Conservation (phyloP, 2,329 filamentous ascomycete genomes). For the Monosporascus sp. region DNA sequence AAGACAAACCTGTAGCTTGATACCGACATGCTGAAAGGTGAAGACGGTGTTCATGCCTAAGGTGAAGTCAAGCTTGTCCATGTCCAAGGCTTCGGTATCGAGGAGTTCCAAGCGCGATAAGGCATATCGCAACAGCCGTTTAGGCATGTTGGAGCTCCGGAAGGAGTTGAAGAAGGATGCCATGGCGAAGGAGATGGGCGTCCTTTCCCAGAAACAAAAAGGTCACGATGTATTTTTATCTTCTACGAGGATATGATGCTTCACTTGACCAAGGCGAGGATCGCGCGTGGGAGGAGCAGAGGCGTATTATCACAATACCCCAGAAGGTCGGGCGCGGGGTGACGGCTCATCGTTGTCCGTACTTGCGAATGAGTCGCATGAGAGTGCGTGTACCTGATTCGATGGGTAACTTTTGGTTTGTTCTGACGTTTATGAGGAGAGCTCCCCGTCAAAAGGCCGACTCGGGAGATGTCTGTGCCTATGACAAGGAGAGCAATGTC, state of each 20-base stretch:
- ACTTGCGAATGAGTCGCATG: slow-evolving; percentile 1
- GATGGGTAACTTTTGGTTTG: neutral
- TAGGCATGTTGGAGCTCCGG: slow-evolving; percentile 70
- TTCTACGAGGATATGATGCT: neutral
- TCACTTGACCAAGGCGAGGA: slow-evolving; percentile 16
- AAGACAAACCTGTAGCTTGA: slow-evolving; percentile 65
- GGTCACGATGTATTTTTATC: neutral
- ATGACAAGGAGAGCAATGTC: neutral
- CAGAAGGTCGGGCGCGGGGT: slow-evolving; percentile 24
- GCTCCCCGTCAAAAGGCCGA: neutral
- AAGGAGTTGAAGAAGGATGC: slow-evolving; percentile 65
- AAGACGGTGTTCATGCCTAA: slow-evolving; percentile 77
- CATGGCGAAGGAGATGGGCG: slow-evolving; percentile 43
- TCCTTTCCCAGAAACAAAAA: too few relatives aligned
- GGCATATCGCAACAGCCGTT: slow-evolving; percentile 81
- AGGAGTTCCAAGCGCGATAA: slow-evolving; percentile 79
- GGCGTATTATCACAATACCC: slow-evolving; percentile 24
- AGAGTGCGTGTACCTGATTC: neutral
- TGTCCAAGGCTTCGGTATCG: slow-evolving; percentile 79
- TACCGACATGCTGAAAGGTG: slow-evolving; percentile 80
- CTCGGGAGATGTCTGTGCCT: neutral
- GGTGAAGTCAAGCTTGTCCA: slow-evolving; percentile 79
- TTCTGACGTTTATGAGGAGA: neutral
- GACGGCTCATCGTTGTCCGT: slow-evolving; percentile 26
- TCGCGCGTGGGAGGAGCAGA: slow-evolving; percentile 18